A percentile compares a stretch with the other conserved stretches of the same genome.
These are phyloP conservation scores for Immersiporthe knoxdaviesiana DNA, from an alignment of 2,329 filamentous ascomycete species.

Conservation along the genomic window DNA sequence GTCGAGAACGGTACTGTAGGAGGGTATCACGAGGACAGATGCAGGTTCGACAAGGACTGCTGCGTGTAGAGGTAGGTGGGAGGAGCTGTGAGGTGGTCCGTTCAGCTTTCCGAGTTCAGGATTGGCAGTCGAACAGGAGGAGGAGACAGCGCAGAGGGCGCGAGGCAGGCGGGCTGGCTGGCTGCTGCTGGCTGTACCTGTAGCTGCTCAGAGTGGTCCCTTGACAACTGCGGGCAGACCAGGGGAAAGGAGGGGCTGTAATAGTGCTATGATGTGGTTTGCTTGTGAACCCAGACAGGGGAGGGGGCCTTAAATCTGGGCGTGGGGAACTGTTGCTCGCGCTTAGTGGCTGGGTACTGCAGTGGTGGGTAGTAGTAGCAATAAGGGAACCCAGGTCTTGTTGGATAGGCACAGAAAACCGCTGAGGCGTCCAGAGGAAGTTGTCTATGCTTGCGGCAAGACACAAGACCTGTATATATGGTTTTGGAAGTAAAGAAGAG, in stretches of 20 bases:
- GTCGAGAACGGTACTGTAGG: not conserved
- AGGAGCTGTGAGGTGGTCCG: not conserved
- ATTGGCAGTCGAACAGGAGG: constrained; percentile 9
- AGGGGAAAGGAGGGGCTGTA: constrained; percentile 13
- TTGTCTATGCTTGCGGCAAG: not conserved
- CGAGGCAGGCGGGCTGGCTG: constrained; percentile 6
- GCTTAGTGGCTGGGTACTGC: constrained; percentile 3
- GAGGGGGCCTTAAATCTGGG: constrained; percentile 1
- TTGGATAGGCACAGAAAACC: not conserved
- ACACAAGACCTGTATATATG: not conserved
- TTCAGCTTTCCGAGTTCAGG: not conserved
- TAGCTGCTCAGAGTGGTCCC: constrained; percentile 8
- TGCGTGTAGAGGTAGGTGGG: not conserved
- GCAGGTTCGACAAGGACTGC: not conserved
- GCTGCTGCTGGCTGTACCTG: too few species aligned
- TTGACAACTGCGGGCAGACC: constrained; percentile 9
- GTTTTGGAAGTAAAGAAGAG: not conserved
- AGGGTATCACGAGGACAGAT: not conserved
- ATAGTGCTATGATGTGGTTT: not conserved
- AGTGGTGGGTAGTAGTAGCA: not conserved
- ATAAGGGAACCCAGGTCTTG: not conserved
- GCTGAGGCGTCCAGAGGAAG: not conserved
- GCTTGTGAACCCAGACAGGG: constrained; percentile 1
- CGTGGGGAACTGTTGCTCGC: constrained; percentile 1
- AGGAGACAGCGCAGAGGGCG: constrained; percentile 9